Evolutionary conservation across 306 rosid genomes (phyloP).

Genomic region (Potentilla sterilis): DNA sequence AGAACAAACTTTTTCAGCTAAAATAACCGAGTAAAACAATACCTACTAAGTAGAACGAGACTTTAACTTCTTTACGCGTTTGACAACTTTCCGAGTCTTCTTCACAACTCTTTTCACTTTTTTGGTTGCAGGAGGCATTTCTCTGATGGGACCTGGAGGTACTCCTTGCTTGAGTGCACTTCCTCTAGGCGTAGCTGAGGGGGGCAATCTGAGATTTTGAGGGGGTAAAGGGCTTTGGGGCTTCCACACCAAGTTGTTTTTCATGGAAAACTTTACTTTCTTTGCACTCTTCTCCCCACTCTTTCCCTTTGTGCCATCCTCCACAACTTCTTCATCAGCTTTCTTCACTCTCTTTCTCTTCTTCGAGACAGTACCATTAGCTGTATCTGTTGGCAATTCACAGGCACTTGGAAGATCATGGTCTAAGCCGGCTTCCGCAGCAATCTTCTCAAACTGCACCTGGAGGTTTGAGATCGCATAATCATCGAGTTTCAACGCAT

Average conservation of each 20-base stretch:
- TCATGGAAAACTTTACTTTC: constrained; percentile 89
- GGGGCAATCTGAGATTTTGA: constrained; percentile 82
- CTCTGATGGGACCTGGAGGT: constrained; percentile 90
- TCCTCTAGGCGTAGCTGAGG: constrained; percentile 94
- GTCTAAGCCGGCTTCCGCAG: constrained; percentile 68
- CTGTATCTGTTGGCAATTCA: constrained; percentile 29
- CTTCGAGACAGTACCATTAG: constrained; percentile 44
- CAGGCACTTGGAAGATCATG: constrained; percentile 42
- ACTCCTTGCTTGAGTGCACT: constrained; percentile 99
- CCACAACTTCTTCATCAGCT: constrained; percentile 40
- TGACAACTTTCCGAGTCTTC: constrained; percentile 68
- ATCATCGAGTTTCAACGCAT: constrained; percentile 36
- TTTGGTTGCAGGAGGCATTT: constrained; percentile 50
- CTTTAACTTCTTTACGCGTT: constrained; percentile 69
- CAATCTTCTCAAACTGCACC: constrained; percentile 83
- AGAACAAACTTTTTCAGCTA: constrained; percentile 1
- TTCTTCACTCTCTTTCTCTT: constrained; percentile 84
- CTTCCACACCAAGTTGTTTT: constrained; percentile 91
- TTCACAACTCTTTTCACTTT: constrained; percentile 54
- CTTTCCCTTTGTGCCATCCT: constrained; percentile 38
- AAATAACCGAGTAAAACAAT: background rate
- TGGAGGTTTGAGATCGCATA: constrained; percentile 74
- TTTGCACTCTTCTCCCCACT: constrained; percentile 71
- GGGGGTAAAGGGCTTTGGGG: constrained; percentile 94
- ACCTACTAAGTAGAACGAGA: constrained; percentile 29